Base-by-base conservation (phyloP, 202 grass and related monocot genomes). In the Hordeum pubiflorum region DNA sequence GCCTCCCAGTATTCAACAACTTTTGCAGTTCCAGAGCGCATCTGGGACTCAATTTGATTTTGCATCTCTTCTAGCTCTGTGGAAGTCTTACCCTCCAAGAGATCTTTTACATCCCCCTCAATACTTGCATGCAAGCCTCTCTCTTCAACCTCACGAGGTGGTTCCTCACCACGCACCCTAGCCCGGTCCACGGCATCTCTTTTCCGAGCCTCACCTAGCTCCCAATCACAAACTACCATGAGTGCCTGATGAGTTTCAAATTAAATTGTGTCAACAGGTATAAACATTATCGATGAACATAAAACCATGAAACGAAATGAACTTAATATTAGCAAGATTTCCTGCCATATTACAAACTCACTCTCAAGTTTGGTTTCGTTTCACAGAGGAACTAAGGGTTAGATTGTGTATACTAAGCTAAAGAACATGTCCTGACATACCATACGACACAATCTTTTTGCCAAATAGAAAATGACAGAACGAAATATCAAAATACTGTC, bases 1-100 rank as follows among this genome's bases (percentile, higher is more conserved):
- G 90, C 96, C 75, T 99, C 96, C 96, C 96, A 96, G 59, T 99
- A 99, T 79, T 99, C 91, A 78, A 98, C 96, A 75, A 98, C 96
- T 84, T 98, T 98, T 10, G 96, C 96, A 33, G 90, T 93, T 69
- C 96, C 96, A 75, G 96, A 91, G 77, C 88, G 82, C 96, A 98
- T 98, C 79, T 98, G 92, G 59, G 85, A 93, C 54, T 98, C 96
- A 64, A 98, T 95, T 79, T 98, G 84, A 55, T 54, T 89, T 86
- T 95, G 92, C 96, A 98, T 98, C 69, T 76, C 72, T 86, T 93
- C 96, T 43, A 95, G 77, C 54, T 98, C 88, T 17, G 46, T 87
- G 40, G 86, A 94, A 65, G 85, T 84, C 58, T 90, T 93, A 40
- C 92, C 92, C 77, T 99, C 92, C 75, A 99, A 64, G 24, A 99